Evolutionary conservation across 2,329 filamentous ascomycete genomes (phyloP), one percentile per base, ranked within the genome.

Genomic region (Calonectria montana): DNA sequence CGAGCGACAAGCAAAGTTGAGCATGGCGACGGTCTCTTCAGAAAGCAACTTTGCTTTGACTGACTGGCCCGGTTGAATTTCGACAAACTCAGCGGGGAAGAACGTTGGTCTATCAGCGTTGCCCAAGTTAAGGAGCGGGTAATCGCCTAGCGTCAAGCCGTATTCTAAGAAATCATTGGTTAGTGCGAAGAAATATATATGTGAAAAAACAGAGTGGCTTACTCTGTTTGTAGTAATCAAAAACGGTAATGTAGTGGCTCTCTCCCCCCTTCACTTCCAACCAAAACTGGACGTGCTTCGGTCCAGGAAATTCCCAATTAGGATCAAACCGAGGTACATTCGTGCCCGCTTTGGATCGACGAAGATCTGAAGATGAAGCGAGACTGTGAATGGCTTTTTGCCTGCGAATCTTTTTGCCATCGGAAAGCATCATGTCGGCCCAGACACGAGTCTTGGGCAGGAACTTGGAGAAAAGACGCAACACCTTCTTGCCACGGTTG

Each of bases 81-180:
- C 81, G 73, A 93, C 91, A 7, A 91, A 84, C 80, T 96, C 93
- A 0, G 90, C 88, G 0, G 94, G 93, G 43, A 94, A 82, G 75
- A 93, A 94, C 0, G 86, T 86, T 0, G 93, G 92, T 13, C 87
- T 88, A 0, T 85, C 82, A 0, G 79, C 77, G 13, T 82, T 90
- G 2, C 93, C 93, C 13, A 93, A 86, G 78, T 96, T 95, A 73
- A 96, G 81, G 1, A 94, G 86, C 0, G 93, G 92, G 5, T 88
- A 81, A 2, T 85, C 77, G 16, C 86, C 71, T 1, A 84, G 71
- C 0, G 55, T 77, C 1, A 82, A 66, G 0, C 75, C 74, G 47
- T 87, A 88, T 62, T 82, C 83, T 86, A 37, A 39, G 21, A 23
- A 13, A 18, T 8, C 2, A 7, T 41, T 37, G 9, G 62, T 77